Base-by-base conservation (phyloP, 495 filamentous ascomycete genomes). In the Penicillium flavigenum region DNA sequence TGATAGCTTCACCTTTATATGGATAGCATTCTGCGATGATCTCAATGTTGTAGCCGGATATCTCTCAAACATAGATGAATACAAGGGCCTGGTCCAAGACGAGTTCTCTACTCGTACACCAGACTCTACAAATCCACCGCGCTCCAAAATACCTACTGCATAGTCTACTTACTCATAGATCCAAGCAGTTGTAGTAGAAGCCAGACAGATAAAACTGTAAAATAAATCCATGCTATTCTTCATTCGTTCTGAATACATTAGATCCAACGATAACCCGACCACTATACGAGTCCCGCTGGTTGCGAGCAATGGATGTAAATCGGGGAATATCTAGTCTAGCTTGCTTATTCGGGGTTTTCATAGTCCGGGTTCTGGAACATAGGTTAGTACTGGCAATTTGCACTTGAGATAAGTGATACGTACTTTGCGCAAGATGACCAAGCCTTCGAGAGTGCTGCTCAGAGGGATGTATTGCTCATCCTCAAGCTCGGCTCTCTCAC, bases 381-480 rank as follows among this genome's bases (percentile, higher is more conserved):
- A 42, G 1, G 63, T 79, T 63, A 78, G 74, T 52, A 38, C 26
- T 16, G n/a, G 39, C 22, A 19, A 31, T 22, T 47, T 7, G 2
- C 27, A 29, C 17, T 16, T 36, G 1, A 20, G 41, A n/a, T 5
- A 32, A 22, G 31, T 22, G 3, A 38, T 22, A 59, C 75, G 73
- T 83, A 96, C 94, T 89, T 97, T 96, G 81, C 88, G 88, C 73
- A 99, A 79, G 68, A 99, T 96, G 27, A 96, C 92, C 62, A 99
- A 77, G 16, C 95, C 95, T 79, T 99, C 94, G 42, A 99, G 78
- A 46, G 85, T 96, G 78, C 84, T 93, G 63, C 86, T 93, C 62
- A 97, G 77, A 72, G 87, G 88, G 53, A 97, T 86, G 65, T 98
- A 99, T 74, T 98, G 85, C 78, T 99, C 94, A 67, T 98, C 95